A percentile compares a stretch with the other conserved stretches of the same genome.
Conservation (phyloP, 768 basidiomycete genomes). For the Phallus indusiatus region DNA sequence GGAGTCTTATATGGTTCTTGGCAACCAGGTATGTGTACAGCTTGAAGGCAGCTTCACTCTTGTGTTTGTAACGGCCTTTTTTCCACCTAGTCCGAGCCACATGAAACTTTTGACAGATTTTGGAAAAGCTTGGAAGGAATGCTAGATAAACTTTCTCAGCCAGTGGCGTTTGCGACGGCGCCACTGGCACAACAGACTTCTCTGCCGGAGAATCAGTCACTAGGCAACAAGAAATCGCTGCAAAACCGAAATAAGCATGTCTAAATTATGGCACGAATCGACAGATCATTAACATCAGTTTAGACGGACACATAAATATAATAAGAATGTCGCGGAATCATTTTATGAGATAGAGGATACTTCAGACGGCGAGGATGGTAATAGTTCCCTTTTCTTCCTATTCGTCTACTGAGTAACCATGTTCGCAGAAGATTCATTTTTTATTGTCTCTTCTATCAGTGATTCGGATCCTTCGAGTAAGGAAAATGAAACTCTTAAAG, state of each 20-base stretch:
- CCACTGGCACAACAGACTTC: conserved; percentile 35
- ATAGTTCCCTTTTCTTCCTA: conserved; percentile 10
- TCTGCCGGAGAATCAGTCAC: not conserved
- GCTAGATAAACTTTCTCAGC: conserved; percentile 77
- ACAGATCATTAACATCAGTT: not conserved
- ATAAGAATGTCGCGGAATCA: conserved; percentile 10
- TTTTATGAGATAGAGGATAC: conserved; percentile 53
- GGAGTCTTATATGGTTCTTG: conserved; percentile 84
- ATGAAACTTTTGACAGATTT: conserved; percentile 82
- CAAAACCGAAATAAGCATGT: not conserved
- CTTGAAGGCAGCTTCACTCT: not conserved
- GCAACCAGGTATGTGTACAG: conserved; percentile 51
- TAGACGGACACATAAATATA: not conserved
- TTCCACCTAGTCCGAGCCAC: conserved; percentile 54
- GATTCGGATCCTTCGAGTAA: conserved; percentile 40
- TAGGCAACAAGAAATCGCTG: not conserved
- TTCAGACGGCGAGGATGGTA: conserved; percentile 56
- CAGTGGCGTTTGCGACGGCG: conserved; percentile 73
- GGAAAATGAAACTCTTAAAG: conserved; percentile 58
- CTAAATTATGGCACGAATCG: not conserved
- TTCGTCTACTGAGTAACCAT: not conserved
- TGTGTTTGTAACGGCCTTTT: not conserved
- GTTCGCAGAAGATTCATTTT: conserved; percentile 55
- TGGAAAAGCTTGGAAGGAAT: conserved; percentile 85
- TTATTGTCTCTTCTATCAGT: conserved; percentile 51